Percentiles rank a stretch among this genome's conserved stretches.
phyloP scores from a whole-genome alignment of 2,329 filamentous ascomycete genomes.

The Claviceps africana region DNA sequence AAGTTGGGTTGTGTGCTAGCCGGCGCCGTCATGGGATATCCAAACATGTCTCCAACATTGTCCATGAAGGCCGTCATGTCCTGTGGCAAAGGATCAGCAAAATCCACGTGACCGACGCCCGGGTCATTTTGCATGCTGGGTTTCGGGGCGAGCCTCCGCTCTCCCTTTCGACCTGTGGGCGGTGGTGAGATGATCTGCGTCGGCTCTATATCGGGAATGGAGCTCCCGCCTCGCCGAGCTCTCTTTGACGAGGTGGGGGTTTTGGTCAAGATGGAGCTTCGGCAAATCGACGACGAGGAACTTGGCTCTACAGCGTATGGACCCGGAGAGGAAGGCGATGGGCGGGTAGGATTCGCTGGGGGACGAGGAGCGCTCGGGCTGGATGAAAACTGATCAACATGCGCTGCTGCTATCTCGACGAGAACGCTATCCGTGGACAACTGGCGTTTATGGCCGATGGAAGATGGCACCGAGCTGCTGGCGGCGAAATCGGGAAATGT shows the following conservation, averaged over 20 bases:
- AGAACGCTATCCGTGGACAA: slow-evolving; percentile 36
- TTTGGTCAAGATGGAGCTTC: slow-evolving; percentile 16
- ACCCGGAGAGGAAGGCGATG: slow-evolving; percentile 43
- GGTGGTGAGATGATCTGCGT: slow-evolving; percentile 47
- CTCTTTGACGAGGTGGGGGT: slow-evolving; percentile 26
- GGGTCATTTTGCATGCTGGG: slow-evolving; percentile 46
- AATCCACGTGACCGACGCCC: slow-evolving; percentile 37
- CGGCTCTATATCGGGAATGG: slow-evolving; percentile 19
- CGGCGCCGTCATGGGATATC: slow-evolving; percentile 46
- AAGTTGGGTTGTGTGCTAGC: slow-evolving; percentile 34
- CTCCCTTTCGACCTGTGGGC: slow-evolving; percentile 40
- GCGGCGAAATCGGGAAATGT: slow-evolving; percentile 32
- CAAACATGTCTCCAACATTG: slow-evolving; percentile 40
- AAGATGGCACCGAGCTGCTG: slow-evolving; percentile 19
- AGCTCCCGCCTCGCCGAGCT: slow-evolving; percentile 22
- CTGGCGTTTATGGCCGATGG: slow-evolving; percentile 31
- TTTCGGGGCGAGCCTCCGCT: slow-evolving; percentile 40
- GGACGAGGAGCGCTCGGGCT: slow-evolving; percentile 39
- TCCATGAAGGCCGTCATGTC: slow-evolving; percentile 33
- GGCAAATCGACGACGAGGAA: slow-evolving; percentile 15
- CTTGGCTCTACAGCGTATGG: slow-evolving; percentile 21
- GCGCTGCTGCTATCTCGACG: slow-evolving; percentile 40
- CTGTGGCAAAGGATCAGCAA: slow-evolving; percentile 33
- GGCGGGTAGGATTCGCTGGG: slow-evolving; percentile 44
- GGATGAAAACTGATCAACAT: slow-evolving; percentile 47